Evolutionary conservation across 139 green algal species (phyloP).

Genomic region (Chlorella sp.): DNA sequence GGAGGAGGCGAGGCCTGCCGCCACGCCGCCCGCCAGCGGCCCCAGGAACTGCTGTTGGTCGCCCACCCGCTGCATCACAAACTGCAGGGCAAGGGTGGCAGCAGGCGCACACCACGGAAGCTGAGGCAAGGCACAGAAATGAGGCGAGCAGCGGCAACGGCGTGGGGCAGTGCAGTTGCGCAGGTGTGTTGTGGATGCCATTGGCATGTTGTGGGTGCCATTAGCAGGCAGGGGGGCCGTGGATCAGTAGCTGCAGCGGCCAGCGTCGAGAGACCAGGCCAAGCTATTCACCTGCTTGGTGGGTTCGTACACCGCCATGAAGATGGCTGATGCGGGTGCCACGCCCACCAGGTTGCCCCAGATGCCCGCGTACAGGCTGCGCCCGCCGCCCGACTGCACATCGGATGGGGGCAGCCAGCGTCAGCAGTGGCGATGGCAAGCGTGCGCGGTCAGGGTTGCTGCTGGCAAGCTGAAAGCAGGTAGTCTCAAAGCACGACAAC

Average conservation of each 20-base stretch:
- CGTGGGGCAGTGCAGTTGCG: too few species aligned
- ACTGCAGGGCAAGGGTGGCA: constrained; percentile 9
- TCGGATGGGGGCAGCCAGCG: too few species aligned
- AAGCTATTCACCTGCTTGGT: constrained; percentile 64
- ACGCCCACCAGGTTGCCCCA: constrained; percentile 88
- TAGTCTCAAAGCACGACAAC: too few species aligned
- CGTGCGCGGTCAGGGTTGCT: too few species aligned
- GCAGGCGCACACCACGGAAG: too few species aligned
- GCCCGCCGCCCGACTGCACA: constrained; percentile 75
- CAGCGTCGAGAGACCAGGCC: background rate
- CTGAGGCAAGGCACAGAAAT: background rate
- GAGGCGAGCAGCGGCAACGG: too few species aligned
- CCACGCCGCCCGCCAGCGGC: constrained; percentile 65
- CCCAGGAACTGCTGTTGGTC: constrained; percentile 59
- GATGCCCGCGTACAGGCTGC: constrained; percentile 86
- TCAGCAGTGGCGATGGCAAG: too few species aligned
- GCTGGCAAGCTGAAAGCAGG: too few species aligned
- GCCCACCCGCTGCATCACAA: constrained; percentile 47
- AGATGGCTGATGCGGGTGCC: constrained; percentile 90
- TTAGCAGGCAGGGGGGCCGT: too few species aligned
- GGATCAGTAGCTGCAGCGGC: background rate
- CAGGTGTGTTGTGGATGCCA: too few species aligned
- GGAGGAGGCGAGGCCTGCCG: constrained; percentile 84
- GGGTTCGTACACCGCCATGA: constrained; percentile 96
- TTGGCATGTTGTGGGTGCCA: too few species aligned